Evolutionary conservation across 2,329 filamentous ascomycete species (phyloP), one percentile per base, ranked within the genome.

Genomic region (Thielaviopsis populi): DNA sequence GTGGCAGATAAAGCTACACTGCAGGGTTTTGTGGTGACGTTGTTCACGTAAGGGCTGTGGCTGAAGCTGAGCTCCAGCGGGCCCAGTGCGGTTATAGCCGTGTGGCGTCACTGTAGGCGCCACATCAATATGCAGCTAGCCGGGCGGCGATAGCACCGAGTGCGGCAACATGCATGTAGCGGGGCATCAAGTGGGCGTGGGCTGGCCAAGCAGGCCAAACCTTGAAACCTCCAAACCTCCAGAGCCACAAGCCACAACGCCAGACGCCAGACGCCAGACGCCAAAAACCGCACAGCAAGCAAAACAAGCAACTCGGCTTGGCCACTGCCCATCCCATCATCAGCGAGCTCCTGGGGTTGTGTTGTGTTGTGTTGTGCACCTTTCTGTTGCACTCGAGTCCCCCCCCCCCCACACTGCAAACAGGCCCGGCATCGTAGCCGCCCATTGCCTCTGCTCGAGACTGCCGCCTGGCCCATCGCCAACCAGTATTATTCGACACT

Each of bases 71-170:
- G 46, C n/a, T 62, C 46, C 24, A n/a, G 42, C 15, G 24, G 53
- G 53, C 5, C 54, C 1, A 59, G 30, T 24, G 15, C 13, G 19
- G 58, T 17, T 41, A 43, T 46, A 27, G 30, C 27, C 0, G 40
- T 19, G n/a, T 30, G 42, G 10, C 59, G 42, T 46, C 43, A 15
- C 15, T 4, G 41, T 4, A 13, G 42, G 40, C 41, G 58, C 59
- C 22, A 48, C 59, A 19, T 10, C 5, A 33, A 54, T 62, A 62
- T 62, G 61, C n/a, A 19, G 7, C 19, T 62, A 56, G 10, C 37
- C 33, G 33, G 53, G 50, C 22, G 19, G n/a, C 46, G 33, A 56
- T 62, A 62, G 46, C 61, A 54, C 61, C 33, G 61, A 62, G 56
- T 56, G 61, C 61, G 48, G 46, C 7, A 42, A 6, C 33, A 62